phyloP scores from a whole-genome alignment of 2,329 filamentous ascomycete genomes.

The Claviceps arundinis region DNA sequence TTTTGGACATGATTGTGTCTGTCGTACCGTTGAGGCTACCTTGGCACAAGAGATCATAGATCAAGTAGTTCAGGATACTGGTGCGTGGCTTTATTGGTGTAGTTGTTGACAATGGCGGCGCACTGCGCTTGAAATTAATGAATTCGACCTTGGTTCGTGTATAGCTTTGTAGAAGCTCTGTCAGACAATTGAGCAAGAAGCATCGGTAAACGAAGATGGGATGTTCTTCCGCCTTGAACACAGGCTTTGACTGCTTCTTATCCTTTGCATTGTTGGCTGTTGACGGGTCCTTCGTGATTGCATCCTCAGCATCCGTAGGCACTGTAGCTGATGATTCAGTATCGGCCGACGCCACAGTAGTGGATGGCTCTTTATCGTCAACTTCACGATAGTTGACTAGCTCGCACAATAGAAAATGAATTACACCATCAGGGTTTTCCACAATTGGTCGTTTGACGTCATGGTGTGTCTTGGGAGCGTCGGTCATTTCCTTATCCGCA shows the following conservation, averaged over 20 bases:
- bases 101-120: constrained; percentile 65
- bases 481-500: constrained; percentile 46
- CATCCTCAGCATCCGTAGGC: constrained; percentile 11
- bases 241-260: constrained; percentile 54
- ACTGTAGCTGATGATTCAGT: constrained; percentile 19
- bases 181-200: constrained; percentile 83
- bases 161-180: constrained; percentile 83
- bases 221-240: constrained; percentile 85
- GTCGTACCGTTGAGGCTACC: constrained; percentile 51
- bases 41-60: constrained; percentile 59
- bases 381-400: constrained; percentile 85
- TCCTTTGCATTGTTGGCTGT: constrained; percentile 32
- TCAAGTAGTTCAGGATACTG: constrained; percentile 83
- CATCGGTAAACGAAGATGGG: constrained; percentile 94
- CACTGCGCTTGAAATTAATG: constrained; percentile 94
- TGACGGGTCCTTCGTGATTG: constrained; percentile 18
- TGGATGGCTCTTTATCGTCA: constrained; percentile 60
- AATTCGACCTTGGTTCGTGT: constrained; percentile 95
- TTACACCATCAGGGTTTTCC: constrained; percentile 86
- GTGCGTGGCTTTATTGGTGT: constrained; percentile 92
- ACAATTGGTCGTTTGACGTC: constrained; percentile 75
- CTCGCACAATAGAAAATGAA: constrained; percentile 89
- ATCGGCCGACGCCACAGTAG: constrained; percentile 29
- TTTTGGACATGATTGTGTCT: constrained; percentile 67
- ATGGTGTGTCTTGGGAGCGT: constrained; percentile 45